Base-by-base conservation (phyloP, 495 filamentous ascomycete genomes). In the Neurospora sp. region DNA sequence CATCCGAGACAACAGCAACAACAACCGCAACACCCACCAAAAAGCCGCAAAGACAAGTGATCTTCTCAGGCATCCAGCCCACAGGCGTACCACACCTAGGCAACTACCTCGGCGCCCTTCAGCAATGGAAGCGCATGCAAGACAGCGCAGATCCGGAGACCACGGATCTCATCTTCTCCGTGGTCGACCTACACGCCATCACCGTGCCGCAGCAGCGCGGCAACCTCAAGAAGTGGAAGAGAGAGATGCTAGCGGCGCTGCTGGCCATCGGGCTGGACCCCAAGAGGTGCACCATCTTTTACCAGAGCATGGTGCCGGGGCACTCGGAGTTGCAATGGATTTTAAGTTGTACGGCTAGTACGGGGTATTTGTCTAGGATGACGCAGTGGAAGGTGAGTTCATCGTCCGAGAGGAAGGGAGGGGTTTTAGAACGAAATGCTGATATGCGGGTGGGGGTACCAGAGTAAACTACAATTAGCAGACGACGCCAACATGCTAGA, bases 41-140 rank as follows among this genome's bases (percentile, higher is more conserved):
- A 18, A 65, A 65, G 27, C 27, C 53, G 6, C 53, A 65, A 65
- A 65, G 53, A 65, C 53, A 75, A 39, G 82, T 90, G 39, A 85
- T 99, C 74, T 98, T 98, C 85, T 98, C 96, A 10, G 96, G 94
- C 39, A 98, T 99, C 74, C 96, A 99, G 77, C 96, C 96, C 20
- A 98, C 96, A 6, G 96, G 94, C 5, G 83, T 97, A 10, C 96
- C 96, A n/a, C 96, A 98, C 79, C 84, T 99, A 40, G 96, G 96
- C 16, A 99, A 99, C 81, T 98, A 98, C 79, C 86, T 98, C 9
- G 96, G 96, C 14, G 96, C 96, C n/a, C 83, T 99, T 71, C 87
- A 88, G 39, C 87, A 92, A 84, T 99, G 96, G 96, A 90, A 90
- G 42, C 83, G 85, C 72, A 82, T 98, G 7, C 94, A 98, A 75